Conservation (phyloP, 2,329 filamentous ascomycete genomes). For the Mariannaea sp. region DNA sequence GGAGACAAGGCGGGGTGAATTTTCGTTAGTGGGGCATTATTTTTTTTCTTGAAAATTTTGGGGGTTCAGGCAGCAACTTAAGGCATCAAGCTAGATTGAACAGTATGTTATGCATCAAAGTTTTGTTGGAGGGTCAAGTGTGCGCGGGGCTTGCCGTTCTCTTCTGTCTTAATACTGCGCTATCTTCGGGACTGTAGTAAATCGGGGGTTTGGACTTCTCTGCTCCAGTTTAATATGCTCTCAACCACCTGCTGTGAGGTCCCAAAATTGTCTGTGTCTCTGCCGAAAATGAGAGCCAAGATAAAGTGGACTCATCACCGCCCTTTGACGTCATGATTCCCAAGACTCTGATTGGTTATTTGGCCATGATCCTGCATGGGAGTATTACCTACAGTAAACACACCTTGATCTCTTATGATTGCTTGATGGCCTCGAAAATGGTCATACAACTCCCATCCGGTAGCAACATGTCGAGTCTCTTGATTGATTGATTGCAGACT, state of each 20-base stretch:
- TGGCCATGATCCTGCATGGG: no score
- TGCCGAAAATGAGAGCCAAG: conserved; percentile 1
- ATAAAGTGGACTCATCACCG: not conserved
- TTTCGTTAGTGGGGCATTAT: conserved; percentile 47
- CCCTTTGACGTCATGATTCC: conserved; percentile 36
- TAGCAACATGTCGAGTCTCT: no score
- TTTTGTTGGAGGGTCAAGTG: not conserved
- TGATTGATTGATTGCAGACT: no score
- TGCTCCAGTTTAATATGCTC: not conserved
- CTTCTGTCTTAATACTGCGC: no score
- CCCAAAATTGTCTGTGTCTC: not conserved
- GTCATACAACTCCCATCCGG: no score
- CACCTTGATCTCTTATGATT: conserved; percentile 19
- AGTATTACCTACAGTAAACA: no score
- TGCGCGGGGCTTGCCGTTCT: not conserved
- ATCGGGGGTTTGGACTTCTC: no score
- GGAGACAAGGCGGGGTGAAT: conserved; percentile 49
- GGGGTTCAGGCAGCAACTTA: conserved; percentile 45
- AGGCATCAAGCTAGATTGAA: conserved; percentile 40
- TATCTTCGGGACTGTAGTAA: no score
- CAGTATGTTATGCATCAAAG: not conserved
- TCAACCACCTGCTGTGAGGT: not conserved
- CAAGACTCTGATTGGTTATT: conserved; percentile 29
- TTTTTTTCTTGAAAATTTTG: conserved; percentile 45
- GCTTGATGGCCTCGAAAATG: not conserved